phyloP scores from a whole-genome alignment of 2,329 filamentous ascomycete genomes.

The Exophiala sideris region DNA sequence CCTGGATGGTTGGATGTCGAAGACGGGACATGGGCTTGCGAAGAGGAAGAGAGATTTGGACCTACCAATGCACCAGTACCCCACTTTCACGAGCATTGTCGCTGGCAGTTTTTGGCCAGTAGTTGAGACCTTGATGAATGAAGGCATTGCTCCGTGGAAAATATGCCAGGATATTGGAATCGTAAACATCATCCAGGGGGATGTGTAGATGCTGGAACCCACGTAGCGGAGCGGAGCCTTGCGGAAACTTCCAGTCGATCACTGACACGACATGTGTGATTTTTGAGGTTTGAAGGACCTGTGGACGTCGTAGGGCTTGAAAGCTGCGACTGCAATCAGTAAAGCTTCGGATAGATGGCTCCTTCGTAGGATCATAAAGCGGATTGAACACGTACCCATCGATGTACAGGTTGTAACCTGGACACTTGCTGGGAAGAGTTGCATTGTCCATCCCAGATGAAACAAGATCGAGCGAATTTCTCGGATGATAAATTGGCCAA shows the following conservation, averaged over 20 bases:
- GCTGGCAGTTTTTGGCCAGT: conserved; percentile 11
- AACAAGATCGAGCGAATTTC: background rate
- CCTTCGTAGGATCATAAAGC: background rate
- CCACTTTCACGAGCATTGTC: conserved; percentile 35
- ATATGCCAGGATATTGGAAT: conserved; percentile 79
- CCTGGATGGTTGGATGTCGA: background rate
- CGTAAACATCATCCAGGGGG: conserved; percentile 85
- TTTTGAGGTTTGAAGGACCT: conserved; percentile 65
- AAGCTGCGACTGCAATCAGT: conserved; percentile 53
- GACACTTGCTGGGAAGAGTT: conserved; percentile 40
- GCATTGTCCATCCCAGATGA: conserved; percentile 22
- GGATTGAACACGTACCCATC: conserved; percentile 60
- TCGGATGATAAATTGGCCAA: background rate
- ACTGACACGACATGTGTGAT: conserved; percentile 93
- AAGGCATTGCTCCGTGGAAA: conserved; percentile 76
- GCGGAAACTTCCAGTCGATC: conserved; percentile 58
- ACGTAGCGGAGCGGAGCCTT: conserved; percentile 50
- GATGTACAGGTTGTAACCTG: conserved; percentile 70
- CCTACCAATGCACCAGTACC: conserved; percentile 70
- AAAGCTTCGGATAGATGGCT: background rate
- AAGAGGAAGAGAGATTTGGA: conserved; percentile 27
- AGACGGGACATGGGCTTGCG: background rate
- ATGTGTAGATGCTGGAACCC: conserved; percentile 71
- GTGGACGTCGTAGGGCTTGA: conserved; percentile 70
- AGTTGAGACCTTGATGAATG: conserved; percentile 70